Evolutionary conservation across 345 rosid genomes (phyloP).

Genomic region (Aegle marmelos): DNA sequence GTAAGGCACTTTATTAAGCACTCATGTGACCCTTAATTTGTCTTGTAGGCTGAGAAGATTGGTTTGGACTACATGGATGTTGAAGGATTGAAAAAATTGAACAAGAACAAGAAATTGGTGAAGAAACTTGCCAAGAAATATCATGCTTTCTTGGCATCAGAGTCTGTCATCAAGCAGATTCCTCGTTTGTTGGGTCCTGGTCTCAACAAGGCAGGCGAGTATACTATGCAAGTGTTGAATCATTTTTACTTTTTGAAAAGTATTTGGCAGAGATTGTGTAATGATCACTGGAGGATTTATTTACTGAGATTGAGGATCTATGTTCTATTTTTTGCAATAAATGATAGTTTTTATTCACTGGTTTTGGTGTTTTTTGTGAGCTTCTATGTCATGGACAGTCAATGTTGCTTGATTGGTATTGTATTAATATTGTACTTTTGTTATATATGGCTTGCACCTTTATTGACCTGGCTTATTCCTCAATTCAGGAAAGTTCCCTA

Average conservation of each 20-base stretch:
- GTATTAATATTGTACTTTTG: no score
- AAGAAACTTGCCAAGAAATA: constrained; percentile 80
- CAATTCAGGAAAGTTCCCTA: constrained; percentile 72
- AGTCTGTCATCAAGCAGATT: constrained; percentile 80
- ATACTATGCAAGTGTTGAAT: not conserved
- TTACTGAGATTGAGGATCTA: not conserved
- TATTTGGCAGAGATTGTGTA: no score
- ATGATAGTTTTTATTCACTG: not conserved
- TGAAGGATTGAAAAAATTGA: constrained; percentile 67
- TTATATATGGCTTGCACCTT: not conserved
- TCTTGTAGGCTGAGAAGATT: constrained; percentile 62
- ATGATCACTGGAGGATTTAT: no score
- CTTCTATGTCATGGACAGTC: not conserved
- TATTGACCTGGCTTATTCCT: not conserved
- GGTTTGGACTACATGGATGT: constrained; percentile 74
- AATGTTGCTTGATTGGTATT: not conserved
- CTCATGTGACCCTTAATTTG: not conserved
- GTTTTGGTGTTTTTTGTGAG: not conserved
- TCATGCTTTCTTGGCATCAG: constrained; percentile 79
- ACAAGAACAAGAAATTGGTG: constrained; percentile 79
- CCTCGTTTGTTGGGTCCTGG: constrained; percentile 87
- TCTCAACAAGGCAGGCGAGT: constrained; percentile 91
- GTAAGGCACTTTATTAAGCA: not conserved
- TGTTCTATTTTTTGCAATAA: not conserved
- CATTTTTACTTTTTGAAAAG: not conserved